Base-by-base conservation (phyloP, 2,329 filamentous ascomycete species). In the Aureobasidium uvarum region DNA sequence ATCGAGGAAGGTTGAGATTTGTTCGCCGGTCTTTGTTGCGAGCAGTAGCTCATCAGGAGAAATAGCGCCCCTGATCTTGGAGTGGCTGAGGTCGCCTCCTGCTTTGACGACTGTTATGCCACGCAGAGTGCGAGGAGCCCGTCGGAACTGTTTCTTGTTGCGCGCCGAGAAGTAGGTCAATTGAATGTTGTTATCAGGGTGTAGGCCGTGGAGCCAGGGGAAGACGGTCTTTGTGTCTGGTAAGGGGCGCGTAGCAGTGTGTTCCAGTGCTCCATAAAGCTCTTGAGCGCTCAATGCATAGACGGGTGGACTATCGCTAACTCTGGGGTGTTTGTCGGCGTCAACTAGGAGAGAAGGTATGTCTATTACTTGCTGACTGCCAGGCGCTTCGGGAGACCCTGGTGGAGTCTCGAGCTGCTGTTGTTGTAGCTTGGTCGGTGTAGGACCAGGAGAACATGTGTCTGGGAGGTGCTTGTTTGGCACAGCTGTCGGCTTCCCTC, bases 171-270 rank as follows among this genome's bases (percentile, higher is more conserved):
- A 98, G 80, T 97, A 98, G 7, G 90, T 86, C 67, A 95, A 84
- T 73, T 99, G 95, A 63, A 96, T 84, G 67, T 91, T 87, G 73
- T 99, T 99, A 67, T 89, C 86, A 0, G 91, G 88, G 73, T 98
- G 93, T 46, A 98, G 80, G 28, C 95, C 95, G 78, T 99, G 95
- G 28, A 97, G 82, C 95, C 95, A 99, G 2, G 95, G 95, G 73
- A 98, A 99, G 68, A 98, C 91, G 67, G 87, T 83, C n/a, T 89
- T 85, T 0, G 95, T 87, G 65, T 94, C 87, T 7, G 95, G 94
- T 28, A 98, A 81, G 1, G 92, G 89, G 72, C 96, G 92, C 2
- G 87, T 84, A 3, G 94, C 85, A 66, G 87, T 80, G 72, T 93
- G 86, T 69, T 96, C 87, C 39, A 98, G 74, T 0, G 94, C 92